A percentile compares a stretch with the other conserved stretches of the same genome.
Conservation (phyloP, 2,329 filamentous ascomycete genomes). For the Alternaria alternata region DNA sequence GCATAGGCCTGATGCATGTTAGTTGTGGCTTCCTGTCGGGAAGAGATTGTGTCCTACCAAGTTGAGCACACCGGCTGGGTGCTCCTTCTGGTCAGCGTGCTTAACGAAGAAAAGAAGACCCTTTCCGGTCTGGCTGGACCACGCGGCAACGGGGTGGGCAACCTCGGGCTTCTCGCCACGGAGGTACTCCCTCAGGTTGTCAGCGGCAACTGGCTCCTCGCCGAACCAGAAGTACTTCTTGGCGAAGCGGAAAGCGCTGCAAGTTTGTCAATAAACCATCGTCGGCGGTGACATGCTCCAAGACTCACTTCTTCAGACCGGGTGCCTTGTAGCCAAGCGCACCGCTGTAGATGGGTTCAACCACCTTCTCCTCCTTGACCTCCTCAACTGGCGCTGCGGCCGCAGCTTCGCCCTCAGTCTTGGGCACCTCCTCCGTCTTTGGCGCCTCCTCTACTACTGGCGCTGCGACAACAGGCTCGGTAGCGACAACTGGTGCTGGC, state of each 20-base stretch:
- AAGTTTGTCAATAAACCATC: constrained; percentile 18
- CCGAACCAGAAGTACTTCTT: constrained; percentile 84
- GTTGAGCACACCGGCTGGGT: constrained; percentile 82
- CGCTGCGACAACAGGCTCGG: constrained; percentile 49
- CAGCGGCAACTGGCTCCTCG: constrained; percentile 74
- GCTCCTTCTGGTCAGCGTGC: constrained; percentile 80
- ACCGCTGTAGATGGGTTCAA: constrained; percentile 80
- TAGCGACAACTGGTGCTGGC: constrained; percentile 48
- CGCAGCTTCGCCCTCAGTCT: constrained; percentile 42
- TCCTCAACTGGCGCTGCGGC: constrained; percentile 44
- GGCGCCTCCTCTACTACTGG: constrained; percentile 53
- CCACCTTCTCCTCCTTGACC: constrained; percentile 58
- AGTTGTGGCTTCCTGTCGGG: constrained; percentile 17
- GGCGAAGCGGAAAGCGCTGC: constrained; percentile 84
- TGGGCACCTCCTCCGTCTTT: constrained; percentile 53
- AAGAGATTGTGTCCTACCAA: constrained; percentile 66
- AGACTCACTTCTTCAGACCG: constrained; percentile 84
- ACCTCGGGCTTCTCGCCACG: constrained; percentile 86
- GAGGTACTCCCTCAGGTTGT: constrained; percentile 78
- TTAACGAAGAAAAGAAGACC: constrained; percentile 92
- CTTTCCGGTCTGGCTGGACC: constrained; percentile 93
- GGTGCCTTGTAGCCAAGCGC: constrained; percentile 88
- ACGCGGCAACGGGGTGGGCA: constrained; percentile 82
- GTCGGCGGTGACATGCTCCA: too few relatives aligned
- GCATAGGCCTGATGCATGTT: constrained; percentile 65